Conservation (phyloP, 2,329 filamentous ascomycete species). For the Trichoderma atroviride region DNA sequence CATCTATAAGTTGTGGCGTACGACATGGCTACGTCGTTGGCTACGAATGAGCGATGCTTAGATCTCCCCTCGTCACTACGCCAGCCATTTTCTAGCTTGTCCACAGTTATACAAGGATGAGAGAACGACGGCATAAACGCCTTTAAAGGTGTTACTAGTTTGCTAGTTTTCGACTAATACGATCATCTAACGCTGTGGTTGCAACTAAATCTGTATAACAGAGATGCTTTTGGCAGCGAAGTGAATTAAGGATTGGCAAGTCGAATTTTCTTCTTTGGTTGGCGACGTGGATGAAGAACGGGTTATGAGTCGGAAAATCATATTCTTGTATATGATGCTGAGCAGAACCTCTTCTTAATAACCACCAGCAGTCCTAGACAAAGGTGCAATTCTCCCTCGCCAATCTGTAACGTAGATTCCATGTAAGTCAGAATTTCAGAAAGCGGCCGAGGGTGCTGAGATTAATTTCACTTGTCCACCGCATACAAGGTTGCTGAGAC, state of each 20-base stretch:
- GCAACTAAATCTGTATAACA: not conserved
- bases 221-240: not conserved
- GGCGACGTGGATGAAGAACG: not conserved
- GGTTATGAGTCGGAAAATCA: not conserved
- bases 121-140: not conserved
- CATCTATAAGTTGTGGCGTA: not conserved
- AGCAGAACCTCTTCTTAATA: not conserved
- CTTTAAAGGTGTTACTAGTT: not conserved
- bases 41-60: not conserved
- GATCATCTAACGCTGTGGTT: not conserved
- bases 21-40: not conserved
- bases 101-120: not conserved
- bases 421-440: not conserved
- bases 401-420: not conserved
- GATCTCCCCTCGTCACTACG: not conserved
- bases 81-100: not conserved
- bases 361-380: not conserved
- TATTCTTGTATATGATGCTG: not conserved
- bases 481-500: not conserved
- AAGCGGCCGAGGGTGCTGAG: not conserved
- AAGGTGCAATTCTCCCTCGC: not conserved
- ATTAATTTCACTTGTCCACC: not conserved
- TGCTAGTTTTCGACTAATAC: not conserved
- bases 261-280: not conserved
- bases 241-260: not conserved